Evolutionary conservation across 2,329 filamentous ascomycete genomes (phyloP).

Genomic region (Epichloe elymi): DNA sequence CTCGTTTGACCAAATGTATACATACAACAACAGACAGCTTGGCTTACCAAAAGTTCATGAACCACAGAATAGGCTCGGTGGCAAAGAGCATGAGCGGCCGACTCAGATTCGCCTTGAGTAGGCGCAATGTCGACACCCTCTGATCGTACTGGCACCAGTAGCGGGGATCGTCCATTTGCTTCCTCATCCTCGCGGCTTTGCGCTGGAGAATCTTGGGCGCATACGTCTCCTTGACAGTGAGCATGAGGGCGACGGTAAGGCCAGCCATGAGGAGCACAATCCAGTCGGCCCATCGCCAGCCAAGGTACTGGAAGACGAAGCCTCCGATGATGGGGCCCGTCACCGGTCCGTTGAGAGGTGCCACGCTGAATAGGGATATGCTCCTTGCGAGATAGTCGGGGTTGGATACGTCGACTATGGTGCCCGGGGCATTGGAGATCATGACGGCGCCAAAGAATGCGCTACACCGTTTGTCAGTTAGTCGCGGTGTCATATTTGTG

Average conservation of each 20-base stretch:
- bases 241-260: conserved; percentile 44
- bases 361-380: conserved; percentile 56
- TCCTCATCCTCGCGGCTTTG: conserved; percentile 50
- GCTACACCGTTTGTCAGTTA: conserved; percentile 2
- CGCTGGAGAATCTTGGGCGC: conserved; percentile 54
- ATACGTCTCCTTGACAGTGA: conserved; percentile 61
- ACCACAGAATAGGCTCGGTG: conserved; percentile 70
- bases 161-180: conserved; percentile 55
- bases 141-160: conserved; percentile 77
- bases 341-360: conserved; percentile 64
- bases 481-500: too few relatives aligned
- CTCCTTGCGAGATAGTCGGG: conserved; percentile 73
- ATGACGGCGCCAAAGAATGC: conserved; percentile 55
- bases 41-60: conserved; percentile 50
- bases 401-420: conserved; percentile 68
- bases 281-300: conserved; percentile 86
- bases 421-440: conserved; percentile 73
- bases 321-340: conserved; percentile 49
- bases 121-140: conserved; percentile 45
- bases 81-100: conserved; percentile 66
- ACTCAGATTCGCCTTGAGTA: conserved; percentile 63
- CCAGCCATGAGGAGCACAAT: conserved; percentile 61
- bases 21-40: neutral
- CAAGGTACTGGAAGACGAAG: conserved; percentile 55
- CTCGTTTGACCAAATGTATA: neutral